Evolutionary conservation across 768 basidiomycete genomes (phyloP).

Genomic region (Kwoniella dendrophila): DNA sequence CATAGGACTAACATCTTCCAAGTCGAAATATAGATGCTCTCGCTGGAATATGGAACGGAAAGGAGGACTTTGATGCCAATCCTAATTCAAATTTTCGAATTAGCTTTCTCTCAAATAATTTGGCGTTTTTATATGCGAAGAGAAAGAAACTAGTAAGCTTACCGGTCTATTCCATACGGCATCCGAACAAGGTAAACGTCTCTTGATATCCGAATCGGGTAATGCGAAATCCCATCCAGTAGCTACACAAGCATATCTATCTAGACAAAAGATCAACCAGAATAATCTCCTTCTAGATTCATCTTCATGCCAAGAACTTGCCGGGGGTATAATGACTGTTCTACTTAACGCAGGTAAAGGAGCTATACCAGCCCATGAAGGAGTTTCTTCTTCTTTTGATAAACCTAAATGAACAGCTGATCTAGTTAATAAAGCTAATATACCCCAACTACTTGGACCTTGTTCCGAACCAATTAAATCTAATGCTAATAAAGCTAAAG

Average conservation of each 20-base stretch:
- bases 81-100: not conserved
- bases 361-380: constrained; percentile 23
- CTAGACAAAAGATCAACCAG: constrained; percentile 55
- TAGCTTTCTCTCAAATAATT: too few species aligned
- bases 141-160: constrained; percentile 17
- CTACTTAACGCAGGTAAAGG: constrained; percentile 44
- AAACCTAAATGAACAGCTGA: constrained; percentile 53
- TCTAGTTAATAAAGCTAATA: constrained; percentile 53
- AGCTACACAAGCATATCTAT: constrained; percentile 54
- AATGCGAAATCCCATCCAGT: constrained; percentile 56
- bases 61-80: constrained; percentile 41
- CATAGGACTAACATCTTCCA: constrained; percentile 40
- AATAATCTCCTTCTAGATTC: constrained; percentile 54
- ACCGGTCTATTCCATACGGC: constrained; percentile 37
- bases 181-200: constrained; percentile 50
- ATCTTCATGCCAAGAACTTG: constrained; percentile 53
- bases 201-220: constrained; percentile 46
- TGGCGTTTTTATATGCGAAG: not conserved
- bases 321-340: constrained; percentile 51
- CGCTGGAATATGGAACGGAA: constrained; percentile 45
- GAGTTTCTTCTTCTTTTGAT: constrained; percentile 42
- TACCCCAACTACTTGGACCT: constrained; percentile 54
- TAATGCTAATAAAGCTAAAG: constrained; percentile 53
- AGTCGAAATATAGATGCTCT: constrained; percentile 13
- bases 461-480: constrained; percentile 55